Percentiles rank a stretch among this genome's conserved stretches.
phyloP scores from a whole-genome alignment of 2,329 filamentous ascomycete species.

The Ceratocystis ficicola region DNA sequence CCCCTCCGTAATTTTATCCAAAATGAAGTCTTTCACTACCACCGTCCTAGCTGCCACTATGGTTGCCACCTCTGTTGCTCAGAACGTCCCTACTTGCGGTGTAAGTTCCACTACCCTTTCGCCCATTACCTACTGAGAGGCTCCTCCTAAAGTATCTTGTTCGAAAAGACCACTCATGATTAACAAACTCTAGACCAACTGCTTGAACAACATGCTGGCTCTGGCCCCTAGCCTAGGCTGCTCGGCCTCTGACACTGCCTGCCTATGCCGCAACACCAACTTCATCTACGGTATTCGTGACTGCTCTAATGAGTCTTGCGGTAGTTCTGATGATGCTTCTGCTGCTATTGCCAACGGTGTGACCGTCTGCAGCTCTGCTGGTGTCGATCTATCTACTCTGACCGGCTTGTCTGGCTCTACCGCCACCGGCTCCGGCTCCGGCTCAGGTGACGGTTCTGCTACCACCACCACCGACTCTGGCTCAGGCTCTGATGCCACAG shows the following conservation, averaged over 20 bases:
- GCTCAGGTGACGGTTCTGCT: not conserved
- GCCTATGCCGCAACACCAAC: constrained; percentile 38
- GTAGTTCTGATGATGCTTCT: constrained; percentile 28
- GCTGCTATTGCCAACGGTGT: constrained; percentile 33
- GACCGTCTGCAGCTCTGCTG: constrained; percentile 29
- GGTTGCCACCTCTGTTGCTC: constrained; percentile 30
- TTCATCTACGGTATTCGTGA: constrained; percentile 41
- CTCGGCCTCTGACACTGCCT: constrained; percentile 31
- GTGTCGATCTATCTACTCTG: constrained; percentile 15
- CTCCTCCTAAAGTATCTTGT: not conserved
- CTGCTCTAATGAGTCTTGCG: constrained; percentile 38
- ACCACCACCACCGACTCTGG: constrained; percentile 17
- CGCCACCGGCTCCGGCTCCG: constrained; percentile 23
- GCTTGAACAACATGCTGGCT: constrained; percentile 40
- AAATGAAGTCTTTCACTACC: constrained; percentile 42
- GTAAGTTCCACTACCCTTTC: constrained; percentile 33
- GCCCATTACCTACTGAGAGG: not conserved
- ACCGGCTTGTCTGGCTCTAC: constrained; percentile 24
- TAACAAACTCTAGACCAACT: constrained; percentile 33
- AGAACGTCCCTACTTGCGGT: constrained; percentile 39
- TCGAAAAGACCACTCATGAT: not conserved
- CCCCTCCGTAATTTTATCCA: constrained; percentile 27
- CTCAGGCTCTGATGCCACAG: constrained; percentile 16
- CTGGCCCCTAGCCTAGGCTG: constrained; percentile 39
- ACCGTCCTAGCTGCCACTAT: constrained; percentile 33